A percentile compares a stretch with the other conserved stretches of the same genome.
These are phyloP conservation scores for Mallotus japonicus DNA, from an alignment of 441 rosid species.

Conservation along the genomic window DNA sequence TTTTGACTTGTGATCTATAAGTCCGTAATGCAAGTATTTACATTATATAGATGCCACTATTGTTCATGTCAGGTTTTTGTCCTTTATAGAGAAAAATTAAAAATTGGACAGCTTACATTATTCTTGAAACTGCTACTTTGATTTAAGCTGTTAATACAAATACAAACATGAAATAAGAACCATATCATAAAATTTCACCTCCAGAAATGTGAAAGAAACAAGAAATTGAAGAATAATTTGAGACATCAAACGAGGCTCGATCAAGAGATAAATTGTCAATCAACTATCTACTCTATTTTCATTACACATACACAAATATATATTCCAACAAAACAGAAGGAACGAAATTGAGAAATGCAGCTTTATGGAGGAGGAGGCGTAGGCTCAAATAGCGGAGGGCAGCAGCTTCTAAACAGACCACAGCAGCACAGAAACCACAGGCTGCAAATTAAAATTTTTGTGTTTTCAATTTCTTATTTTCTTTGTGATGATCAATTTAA, in stretches of 20 bases:
- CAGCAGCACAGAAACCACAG: conserved; percentile 58
- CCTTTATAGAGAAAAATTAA: no score
- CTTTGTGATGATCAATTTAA: background rate
- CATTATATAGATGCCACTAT: no score
- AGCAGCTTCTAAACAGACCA: conserved; percentile 49
- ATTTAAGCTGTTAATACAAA: background rate
- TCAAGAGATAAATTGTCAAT: background rate
- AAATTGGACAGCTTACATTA: no score
- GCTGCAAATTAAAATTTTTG: conserved; percentile 30
- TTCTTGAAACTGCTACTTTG: no score
- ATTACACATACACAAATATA: background rate
- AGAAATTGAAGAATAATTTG: background rate
- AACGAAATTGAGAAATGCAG: conserved; percentile 1
- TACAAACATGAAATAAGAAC: background rate
- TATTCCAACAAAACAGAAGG: background rate
- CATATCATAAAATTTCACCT: background rate
- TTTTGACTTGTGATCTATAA: no score
- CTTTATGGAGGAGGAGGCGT: conserved; percentile 41
- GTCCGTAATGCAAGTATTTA: no score
- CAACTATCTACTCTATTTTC: background rate
- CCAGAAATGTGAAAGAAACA: background rate
- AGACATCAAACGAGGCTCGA: background rate
- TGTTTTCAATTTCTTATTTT: background rate
- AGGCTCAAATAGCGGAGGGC: conserved; percentile 52
- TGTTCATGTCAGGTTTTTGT: no score